Evolutionary conservation across 140 eudicot species (phyloP).

Genomic region (Cichorium intybus): DNA sequence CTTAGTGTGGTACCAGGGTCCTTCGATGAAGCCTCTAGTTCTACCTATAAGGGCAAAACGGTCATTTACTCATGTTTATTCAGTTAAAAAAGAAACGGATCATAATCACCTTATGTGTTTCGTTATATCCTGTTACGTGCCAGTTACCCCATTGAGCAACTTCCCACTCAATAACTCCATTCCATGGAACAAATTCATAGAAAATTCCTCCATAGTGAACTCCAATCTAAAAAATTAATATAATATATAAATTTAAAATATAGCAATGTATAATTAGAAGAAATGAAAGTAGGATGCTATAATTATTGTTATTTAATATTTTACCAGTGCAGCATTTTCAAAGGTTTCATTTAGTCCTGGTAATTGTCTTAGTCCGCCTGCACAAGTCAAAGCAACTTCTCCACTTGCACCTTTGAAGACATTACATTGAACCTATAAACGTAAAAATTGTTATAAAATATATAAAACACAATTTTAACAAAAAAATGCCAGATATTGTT

Average conservation of each 20-base stretch:
- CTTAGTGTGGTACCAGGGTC: slow-evolving; percentile 87
- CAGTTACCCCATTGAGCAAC: slow-evolving; percentile 88
- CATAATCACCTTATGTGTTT: slow-evolving; percentile 58
- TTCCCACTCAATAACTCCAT: slow-evolving; percentile 87
- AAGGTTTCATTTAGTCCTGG: slow-evolving; percentile 69
- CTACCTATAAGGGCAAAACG: slow-evolving; percentile 44
- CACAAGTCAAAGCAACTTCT: slow-evolving; percentile 83
- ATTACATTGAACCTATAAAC: slow-evolving; percentile 81
- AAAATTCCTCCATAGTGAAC: slow-evolving; percentile 81
- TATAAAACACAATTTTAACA: too few species aligned
- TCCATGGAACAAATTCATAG: slow-evolving; percentile 99
- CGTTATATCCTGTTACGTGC: slow-evolving; percentile 67
- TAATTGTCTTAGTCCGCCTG: slow-evolving; percentile 87
- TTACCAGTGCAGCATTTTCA: slow-evolving; percentile 95
- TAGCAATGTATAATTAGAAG: not conserved
- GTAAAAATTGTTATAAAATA: not conserved
- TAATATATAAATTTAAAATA: not conserved
- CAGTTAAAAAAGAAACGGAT: not conserved
- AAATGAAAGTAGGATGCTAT: not conserved
- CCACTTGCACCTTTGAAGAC: slow-evolving; percentile 93
- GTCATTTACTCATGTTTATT: not conserved
- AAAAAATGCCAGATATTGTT: too few species aligned
- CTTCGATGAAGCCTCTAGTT: slow-evolving; percentile 72
- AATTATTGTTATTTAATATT: too few species aligned
- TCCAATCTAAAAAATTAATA: slow-evolving; percentile 60